phyloP scores from a whole-genome alignment of 257 asterid genomes.

The Fraxinus quadrangulata region DNA sequence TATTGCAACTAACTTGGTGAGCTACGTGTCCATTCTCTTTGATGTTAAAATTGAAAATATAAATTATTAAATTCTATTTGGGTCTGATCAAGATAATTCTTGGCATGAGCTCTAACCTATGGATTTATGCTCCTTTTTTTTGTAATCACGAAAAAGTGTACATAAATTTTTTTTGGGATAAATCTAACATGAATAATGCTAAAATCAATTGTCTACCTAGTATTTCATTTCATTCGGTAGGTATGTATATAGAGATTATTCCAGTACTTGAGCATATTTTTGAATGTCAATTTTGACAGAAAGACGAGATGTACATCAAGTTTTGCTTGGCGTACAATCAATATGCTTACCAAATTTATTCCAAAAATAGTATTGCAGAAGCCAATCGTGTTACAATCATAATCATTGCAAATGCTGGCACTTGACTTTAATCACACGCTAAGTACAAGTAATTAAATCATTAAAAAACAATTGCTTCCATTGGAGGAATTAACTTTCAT shows the following conservation, averaged over 20 bases:
- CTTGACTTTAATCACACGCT: conserved; percentile 44
- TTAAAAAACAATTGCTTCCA: neutral
- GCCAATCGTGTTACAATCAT: conserved; percentile 33
- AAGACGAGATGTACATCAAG: neutral
- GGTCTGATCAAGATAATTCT: no score
- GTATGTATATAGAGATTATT: neutral
- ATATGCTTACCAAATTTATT: conserved; percentile 14
- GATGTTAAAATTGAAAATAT: no score
- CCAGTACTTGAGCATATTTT: neutral
- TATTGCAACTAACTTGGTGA: no score
- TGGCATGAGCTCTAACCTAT: no score
- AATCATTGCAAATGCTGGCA: conserved; percentile 36
- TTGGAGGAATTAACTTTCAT: neutral
- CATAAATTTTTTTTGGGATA: no score
- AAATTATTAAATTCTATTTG: no score
- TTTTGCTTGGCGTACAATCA: conserved; percentile 33
- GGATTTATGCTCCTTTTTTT: no score
- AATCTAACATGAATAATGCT: no score
- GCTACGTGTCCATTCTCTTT: no score
- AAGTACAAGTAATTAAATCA: conserved; percentile 22
- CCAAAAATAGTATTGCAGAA: conserved; percentile 37
- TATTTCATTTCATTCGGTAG: neutral
- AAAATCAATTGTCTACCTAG: no score
- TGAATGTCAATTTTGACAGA: neutral
- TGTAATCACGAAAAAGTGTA: no score